Base-by-base conservation (phyloP, 139 green algal species). In the Micractinium conductrix region DNA sequence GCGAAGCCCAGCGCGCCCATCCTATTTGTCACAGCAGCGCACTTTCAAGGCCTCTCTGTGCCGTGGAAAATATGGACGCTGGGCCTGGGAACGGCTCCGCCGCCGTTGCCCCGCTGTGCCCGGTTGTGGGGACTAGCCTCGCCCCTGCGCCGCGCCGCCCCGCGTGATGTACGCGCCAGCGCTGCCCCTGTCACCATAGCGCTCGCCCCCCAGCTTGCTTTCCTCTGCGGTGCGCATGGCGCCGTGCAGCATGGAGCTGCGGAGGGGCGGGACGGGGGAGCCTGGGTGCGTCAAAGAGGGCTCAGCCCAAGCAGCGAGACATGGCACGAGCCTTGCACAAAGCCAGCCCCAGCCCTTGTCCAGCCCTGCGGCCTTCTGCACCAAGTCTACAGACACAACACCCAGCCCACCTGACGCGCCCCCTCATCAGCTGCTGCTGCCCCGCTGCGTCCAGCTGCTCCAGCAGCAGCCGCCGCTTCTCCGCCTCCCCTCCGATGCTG, bases 231-330 rank as follows among this genome's bases (percentile, higher is more conserved):
- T 50, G 8, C 80, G 70, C 60, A 87, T 80, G 24, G 80, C 84
- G 42, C 74, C 84, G 43, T 88, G 84, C n/a, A 88, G 58, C 84
- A 88, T 88, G 43, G 62, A 44, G 40, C 78, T 82, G 76, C 58
- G 26, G 17, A 21, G 26, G 2, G 5, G 12, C 16, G 70, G 42
- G 42, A 24, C 2, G 38, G 16, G 7, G 38, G 68, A 0, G 67
- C 1, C 30, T 35, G 9, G 24, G 33, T 26, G 1, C 16, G 62
- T 40, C 28, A 70, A 9, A 8, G 62, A 38, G 40, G 6, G 30
- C 4, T 38, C 62, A 67, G 30, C 9, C 21, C 17, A 67, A 67
- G 5, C 58, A 33, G 5, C 58, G 16, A 28, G 58, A 10, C 48
- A 58, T 24, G 48, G 48, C 12, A 16, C 48, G 16, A 16, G 12